Evolutionary conservation across 2,329 filamentous ascomycete species (phyloP).

Genomic region (Ramularia endophylla): DNA sequence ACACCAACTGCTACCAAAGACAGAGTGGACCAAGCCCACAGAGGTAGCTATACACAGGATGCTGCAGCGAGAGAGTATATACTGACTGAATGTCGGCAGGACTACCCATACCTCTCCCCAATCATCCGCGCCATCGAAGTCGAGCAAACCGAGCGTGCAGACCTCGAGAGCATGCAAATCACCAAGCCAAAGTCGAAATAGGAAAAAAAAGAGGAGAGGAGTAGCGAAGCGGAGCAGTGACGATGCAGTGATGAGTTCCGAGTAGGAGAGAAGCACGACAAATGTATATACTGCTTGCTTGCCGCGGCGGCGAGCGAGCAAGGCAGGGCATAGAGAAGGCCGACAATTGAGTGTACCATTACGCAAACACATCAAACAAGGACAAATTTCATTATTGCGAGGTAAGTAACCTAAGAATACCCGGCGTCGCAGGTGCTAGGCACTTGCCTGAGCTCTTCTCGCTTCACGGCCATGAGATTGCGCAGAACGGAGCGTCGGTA

Average conservation of each 20-base stretch:
- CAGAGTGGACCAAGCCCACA: constrained; percentile 62
- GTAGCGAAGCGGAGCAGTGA: neutral
- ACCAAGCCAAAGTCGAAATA: constrained; percentile 35
- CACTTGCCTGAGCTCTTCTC: constrained; percentile 38
- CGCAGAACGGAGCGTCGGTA: constrained; percentile 46
- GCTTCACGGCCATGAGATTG: constrained; percentile 27
- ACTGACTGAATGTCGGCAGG: constrained; percentile 41
- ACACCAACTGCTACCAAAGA: constrained; percentile 58
- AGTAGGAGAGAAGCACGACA: constrained; percentile 3
- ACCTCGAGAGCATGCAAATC: constrained; percentile 62
- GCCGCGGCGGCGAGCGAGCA: too few relatives aligned
- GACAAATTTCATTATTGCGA: too few relatives aligned
- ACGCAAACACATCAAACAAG: too few relatives aligned
- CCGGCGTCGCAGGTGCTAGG: constrained; percentile 41
- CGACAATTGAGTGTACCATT: neutral
- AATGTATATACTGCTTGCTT: constrained; percentile 14
- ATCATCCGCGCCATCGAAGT: constrained; percentile 65
- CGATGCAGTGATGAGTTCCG: neutral
- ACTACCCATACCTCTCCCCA: constrained; percentile 58
- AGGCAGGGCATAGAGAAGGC: too few relatives aligned
- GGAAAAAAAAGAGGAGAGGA: neutral
- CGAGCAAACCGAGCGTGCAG: constrained; percentile 60
- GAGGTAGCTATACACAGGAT: constrained; percentile 45
- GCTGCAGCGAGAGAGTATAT: neutral
- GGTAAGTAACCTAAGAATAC: constrained; percentile 11